Percentiles rank a stretch among this genome's conserved stretches.
Conservation (phyloP, 139 green algal species). For the Zygnema circumcarinatum region DNA sequence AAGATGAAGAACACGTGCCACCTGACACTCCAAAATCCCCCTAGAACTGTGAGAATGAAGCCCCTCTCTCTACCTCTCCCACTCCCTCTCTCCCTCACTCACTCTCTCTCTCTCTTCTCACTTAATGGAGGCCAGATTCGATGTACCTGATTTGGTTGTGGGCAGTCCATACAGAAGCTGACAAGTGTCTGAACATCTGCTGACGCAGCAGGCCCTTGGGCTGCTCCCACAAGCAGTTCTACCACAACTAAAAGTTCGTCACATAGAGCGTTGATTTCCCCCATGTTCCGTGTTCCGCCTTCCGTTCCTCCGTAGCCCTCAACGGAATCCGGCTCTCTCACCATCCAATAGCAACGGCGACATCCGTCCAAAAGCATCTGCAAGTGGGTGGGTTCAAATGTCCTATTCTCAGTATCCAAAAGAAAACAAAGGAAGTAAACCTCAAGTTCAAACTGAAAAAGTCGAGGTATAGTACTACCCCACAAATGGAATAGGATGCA, state of each 20-base stretch:
- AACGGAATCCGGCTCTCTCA: conserved; percentile 25
- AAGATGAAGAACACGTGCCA: conserved; percentile 56
- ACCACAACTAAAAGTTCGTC: conserved; percentile 56
- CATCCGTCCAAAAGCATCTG: conserved; percentile 53
- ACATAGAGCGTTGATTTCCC: conserved; percentile 37
- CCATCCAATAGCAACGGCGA: conserved; percentile 49
- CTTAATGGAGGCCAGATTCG: neutral
- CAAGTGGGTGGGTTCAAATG: no score
- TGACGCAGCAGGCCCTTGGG: neutral
- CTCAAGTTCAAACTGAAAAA: no score
- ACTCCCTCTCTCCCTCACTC: no score
- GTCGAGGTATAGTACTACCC: no score
- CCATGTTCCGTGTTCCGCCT: neutral
- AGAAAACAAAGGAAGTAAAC: no score
- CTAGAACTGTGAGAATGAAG: neutral
- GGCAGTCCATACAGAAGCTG: conserved; percentile 44
- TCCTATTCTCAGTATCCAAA: no score
- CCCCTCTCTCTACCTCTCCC: no score
- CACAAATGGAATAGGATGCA: no score
- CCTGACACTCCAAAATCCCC: no score
- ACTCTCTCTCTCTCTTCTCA: neutral
- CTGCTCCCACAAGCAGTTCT: conserved; percentile 45
- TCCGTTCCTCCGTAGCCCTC: neutral
- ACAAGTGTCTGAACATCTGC: conserved; percentile 44
- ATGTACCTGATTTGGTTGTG: conserved; percentile 44